phyloP scores from a whole-genome alignment of 192 early-diverging fungal genomes.

The Lobosporangium transversale region DNA sequence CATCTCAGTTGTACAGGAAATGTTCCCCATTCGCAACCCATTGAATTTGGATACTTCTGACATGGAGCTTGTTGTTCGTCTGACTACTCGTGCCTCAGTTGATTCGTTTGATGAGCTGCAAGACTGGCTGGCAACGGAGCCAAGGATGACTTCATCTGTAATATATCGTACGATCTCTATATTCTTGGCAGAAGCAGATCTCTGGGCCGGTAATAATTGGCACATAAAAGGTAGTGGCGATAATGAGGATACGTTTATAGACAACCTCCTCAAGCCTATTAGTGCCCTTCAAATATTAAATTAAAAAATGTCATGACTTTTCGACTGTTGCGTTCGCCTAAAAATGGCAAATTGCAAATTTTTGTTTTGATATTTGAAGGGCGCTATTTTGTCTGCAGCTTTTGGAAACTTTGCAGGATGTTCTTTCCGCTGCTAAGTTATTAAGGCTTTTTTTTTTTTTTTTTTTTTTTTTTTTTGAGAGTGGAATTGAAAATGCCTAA shows the following conservation, averaged over 20 bases:
- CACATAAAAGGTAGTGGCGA: constrained; percentile 1
- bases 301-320: no score
- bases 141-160: background rate
- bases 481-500: background rate
- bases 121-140: background rate
- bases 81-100: background rate
- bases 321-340: no score
- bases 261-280: background rate
- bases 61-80: background rate
- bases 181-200: background rate
- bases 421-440: constrained; percentile 8
- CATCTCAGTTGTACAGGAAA: background rate
- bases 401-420: constrained; percentile 6
- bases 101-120: background rate
- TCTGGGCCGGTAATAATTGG: constrained; percentile 9
- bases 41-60: background rate
- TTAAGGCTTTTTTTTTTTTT: constrained; percentile 9
- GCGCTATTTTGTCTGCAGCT: background rate
- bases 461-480: no score
- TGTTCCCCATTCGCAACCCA: background rate
- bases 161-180: background rate
- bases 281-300: no score
- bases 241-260: constrained; percentile 11
- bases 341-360: no score
- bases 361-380: no score